These are phyloP conservation scores for Gossypium schwendimanii DNA, from an alignment of 441 rosid species.

Conservation along the genomic window DNA sequence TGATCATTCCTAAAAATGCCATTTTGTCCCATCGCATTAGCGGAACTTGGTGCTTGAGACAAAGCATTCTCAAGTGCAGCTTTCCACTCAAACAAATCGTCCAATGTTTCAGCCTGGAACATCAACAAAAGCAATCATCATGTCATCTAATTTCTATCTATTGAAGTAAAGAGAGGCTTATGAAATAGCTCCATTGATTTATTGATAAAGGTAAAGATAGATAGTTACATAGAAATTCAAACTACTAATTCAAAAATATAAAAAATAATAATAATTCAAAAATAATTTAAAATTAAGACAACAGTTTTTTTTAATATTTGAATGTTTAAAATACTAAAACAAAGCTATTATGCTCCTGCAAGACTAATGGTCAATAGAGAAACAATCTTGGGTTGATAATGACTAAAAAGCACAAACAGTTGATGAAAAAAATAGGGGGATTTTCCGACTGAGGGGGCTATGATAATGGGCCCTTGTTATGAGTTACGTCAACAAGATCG, in stretches of 20 bases:
- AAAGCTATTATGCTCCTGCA: background rate
- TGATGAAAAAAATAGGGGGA: background rate
- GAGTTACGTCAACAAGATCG: background rate
- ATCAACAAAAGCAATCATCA: constrained; percentile 13
- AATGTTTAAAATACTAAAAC: background rate
- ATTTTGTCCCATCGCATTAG: constrained; percentile 75
- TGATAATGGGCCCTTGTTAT: background rate
- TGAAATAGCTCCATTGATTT: background rate
- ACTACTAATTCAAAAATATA: background rate
- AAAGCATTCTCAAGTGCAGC: constrained; percentile 85
- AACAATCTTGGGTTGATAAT: background rate
- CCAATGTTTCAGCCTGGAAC: constrained; percentile 84
- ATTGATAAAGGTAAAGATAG: background rate
- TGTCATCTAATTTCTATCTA: background rate
- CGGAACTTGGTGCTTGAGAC: constrained; percentile 78
- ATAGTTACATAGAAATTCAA: background rate
- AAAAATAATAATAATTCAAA: background rate
- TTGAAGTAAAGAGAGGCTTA: background rate
- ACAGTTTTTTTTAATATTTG: background rate
- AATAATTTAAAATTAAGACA: background rate
- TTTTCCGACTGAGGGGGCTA: background rate
- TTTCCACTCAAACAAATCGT: constrained; percentile 93
- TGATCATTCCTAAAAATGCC: constrained; percentile 72
- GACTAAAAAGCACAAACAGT: background rate
- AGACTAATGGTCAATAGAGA: background rate